phyloP scores from a whole-genome alignment of 108 stramenopile species.

The Epithemia pelagica region DNA sequence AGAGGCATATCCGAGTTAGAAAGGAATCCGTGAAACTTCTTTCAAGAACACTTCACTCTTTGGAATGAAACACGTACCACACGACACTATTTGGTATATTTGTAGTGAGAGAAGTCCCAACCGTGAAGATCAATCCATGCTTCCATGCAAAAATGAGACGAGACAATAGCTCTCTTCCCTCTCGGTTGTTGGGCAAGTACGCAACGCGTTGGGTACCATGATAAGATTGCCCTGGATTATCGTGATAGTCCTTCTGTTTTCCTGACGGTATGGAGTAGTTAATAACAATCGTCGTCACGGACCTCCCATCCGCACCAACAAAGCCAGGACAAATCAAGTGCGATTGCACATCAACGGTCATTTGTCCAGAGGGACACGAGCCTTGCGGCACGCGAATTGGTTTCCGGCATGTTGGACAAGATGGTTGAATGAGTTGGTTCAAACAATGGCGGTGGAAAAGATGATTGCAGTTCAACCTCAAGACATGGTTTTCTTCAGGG shows the following conservation, averaged over 20 bases:
- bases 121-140: slow-evolving; percentile 41
- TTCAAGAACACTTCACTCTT: too few species aligned
- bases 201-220: slow-evolving; percentile 4
- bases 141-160: slow-evolving; percentile 43
- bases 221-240: slow-evolving; percentile 3
- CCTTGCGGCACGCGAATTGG: slow-evolving; percentile 14
- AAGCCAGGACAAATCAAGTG: slow-evolving; percentile 4
- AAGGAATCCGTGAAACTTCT: too few species aligned
- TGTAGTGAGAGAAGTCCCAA: slow-evolving; percentile 42
- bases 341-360: slow-evolving; percentile 9
- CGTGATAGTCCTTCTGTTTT: slow-evolving; percentile 31
- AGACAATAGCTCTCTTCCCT: slow-evolving; percentile 21
- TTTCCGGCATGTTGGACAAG: slow-evolving; percentile 6
- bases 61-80: not conserved
- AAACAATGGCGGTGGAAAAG: not conserved
- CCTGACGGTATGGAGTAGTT: slow-evolving; percentile 32
- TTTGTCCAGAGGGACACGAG: slow-evolving; percentile 33
- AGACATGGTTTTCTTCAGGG: not conserved
- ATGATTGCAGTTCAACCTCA: not conserved
- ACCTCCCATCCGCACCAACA: not conserved
- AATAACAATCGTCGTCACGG: not conserved
- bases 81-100: slow-evolving; percentile 7
- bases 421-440: not conserved
- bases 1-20: too few species aligned
- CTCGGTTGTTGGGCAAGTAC: slow-evolving; percentile 4